These are phyloP conservation scores for Mucor piriformis DNA, from an alignment of 371 early-diverging fungal species.

Conservation along the genomic window DNA sequence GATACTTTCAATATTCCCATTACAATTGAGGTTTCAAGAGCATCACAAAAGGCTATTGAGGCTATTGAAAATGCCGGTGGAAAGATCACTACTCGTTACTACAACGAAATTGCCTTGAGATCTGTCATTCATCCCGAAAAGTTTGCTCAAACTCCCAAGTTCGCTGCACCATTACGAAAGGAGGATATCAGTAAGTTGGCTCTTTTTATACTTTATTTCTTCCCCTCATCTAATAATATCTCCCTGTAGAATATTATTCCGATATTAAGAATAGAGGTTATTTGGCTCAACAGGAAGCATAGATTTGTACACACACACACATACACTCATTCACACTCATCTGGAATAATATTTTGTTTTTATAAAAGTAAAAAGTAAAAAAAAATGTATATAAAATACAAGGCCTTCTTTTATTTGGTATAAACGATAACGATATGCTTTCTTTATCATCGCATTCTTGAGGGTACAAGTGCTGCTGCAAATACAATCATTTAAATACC, in stretches of 20 bases:
- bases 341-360: too few species aligned
- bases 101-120: conserved; percentile 75
- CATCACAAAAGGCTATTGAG: conserved; percentile 80
- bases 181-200: conserved; percentile 57
- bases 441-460: too few species aligned
- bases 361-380: too few species aligned
- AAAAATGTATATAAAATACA: too few species aligned
- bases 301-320: conserved; percentile 1
- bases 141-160: conserved; percentile 57
- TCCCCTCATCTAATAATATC: neutral
- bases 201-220: neutral
- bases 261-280: conserved; percentile 74
- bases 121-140: conserved; percentile 83
- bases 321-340: neutral
- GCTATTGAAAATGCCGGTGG: conserved; percentile 88
- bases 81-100: conserved; percentile 79
- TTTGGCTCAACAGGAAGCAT: conserved; percentile 47
- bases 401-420: too few species aligned
- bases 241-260: conserved; percentile 53
- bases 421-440: too few species aligned
- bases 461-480: too few species aligned
- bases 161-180: conserved; percentile 47
- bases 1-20: conserved; percentile 69
- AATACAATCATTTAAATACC: too few species aligned
- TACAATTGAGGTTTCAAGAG: conserved; percentile 85